Evolutionary conservation across 371 early-diverging fungal species (phyloP), one percentile per base, ranked within the genome.

Genomic region (Umbelopsis sp.): DNA sequence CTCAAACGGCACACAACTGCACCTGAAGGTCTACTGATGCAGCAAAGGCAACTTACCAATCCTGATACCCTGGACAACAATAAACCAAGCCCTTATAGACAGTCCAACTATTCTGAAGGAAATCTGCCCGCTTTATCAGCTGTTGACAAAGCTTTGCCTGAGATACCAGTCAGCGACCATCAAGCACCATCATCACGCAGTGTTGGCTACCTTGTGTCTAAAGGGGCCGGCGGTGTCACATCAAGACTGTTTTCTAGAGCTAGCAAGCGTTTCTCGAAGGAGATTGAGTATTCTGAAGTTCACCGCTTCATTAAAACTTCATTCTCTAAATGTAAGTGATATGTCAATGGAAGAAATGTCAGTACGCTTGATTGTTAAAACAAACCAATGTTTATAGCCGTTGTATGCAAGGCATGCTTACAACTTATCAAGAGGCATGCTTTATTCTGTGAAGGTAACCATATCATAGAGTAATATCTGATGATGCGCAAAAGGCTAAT

Each of bases 301-400:
- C 83, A 82, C 71, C 73, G 68, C 22, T 73, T 79, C 46, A 76
- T 82, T 20, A 80, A 82, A 38, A 77, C 79, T 5, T 77, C 80
- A n/a, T 83, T 83, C 74, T 73, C 78, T 22, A 77, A 77, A 75
- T 72, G 82, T 81, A 73, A 63, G 24, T 46, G 9, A 6, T 9
- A 4, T 38, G 24, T 6, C 12, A 32, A 14, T 10, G 48, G 20
- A 44, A 48, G 12, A n/a, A 44, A 12, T 37, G 18, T 44, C 44
- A 50, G 63, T 37, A 35, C 4, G 29, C 4, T 50, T 45, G 20
- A 12, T 41, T 1, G 11, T 38, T 14, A 18, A 45, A 4, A 4
- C 45, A 29, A 29, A 1, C 29, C 29, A 29, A 29, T 29, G 45
- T 48, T 68, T 76, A 77, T 74, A 24, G 71, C 74, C 24, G 72